These are phyloP conservation scores for Epichloe aotearoae DNA, from an alignment of 2,329 filamentous ascomycete genomes.

Conservation along the genomic window DNA sequence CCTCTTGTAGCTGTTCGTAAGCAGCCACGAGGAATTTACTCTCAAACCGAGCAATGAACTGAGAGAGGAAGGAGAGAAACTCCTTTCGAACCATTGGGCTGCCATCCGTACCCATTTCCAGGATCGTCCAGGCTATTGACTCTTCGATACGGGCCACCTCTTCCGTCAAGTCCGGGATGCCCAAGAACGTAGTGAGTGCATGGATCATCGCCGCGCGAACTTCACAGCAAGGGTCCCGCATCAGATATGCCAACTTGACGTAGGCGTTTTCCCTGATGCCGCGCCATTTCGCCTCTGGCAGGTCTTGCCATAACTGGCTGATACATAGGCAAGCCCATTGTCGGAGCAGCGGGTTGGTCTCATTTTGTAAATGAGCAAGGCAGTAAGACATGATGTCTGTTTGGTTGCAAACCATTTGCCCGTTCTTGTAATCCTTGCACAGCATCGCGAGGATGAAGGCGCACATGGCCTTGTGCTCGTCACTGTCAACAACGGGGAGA, in stretches of 20 bases:
- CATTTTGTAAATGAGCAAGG: constrained; percentile 67
- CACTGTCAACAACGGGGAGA: constrained; percentile 74
- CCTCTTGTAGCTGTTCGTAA: constrained; percentile 79
- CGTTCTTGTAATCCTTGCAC: constrained; percentile 86
- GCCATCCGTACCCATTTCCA: constrained; percentile 87
- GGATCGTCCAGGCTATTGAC: constrained; percentile 72
- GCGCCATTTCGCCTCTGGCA: constrained; percentile 87
- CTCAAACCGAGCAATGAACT: constrained; percentile 80
- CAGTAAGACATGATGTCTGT: constrained; percentile 85
- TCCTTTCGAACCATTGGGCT: constrained; percentile 92
- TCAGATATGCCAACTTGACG: constrained; percentile 63
- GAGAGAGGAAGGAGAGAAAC: constrained; percentile 83
- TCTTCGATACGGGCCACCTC: constrained; percentile 88
- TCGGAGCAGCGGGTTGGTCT: constrained; percentile 74
- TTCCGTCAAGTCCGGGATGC: constrained; percentile 82
- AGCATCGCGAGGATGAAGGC: constrained; percentile 96
- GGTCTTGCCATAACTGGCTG: constrained; percentile 85
- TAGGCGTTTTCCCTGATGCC: constrained; percentile 90
- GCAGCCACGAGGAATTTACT: constrained; percentile 85
- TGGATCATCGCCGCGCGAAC: constrained; percentile 88
- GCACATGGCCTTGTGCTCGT: constrained; percentile 97
- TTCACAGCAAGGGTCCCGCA: constrained; percentile 78
- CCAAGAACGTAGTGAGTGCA: constrained; percentile 85
- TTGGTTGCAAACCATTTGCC: constrained; percentile 81
- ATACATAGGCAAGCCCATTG: constrained; percentile 96